Evolutionary conservation across 768 basidiomycete species (phyloP).

Genomic region (Rhodotorula graminis): DNA sequence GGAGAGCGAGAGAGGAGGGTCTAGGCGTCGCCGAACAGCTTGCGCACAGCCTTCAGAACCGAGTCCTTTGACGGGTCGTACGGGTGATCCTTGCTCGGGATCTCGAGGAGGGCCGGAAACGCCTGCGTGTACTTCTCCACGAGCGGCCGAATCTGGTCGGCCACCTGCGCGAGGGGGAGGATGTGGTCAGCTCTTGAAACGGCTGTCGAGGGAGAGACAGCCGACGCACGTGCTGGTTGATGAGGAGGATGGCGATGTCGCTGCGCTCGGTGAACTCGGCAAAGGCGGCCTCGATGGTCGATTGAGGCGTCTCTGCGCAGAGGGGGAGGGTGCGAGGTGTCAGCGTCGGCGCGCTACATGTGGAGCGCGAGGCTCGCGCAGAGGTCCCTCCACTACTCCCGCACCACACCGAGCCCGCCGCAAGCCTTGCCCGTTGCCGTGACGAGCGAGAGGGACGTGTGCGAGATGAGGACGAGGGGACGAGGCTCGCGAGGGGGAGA

Average conservation of each 20-base stretch:
- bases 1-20: not conserved
- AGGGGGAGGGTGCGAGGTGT: not conserved
- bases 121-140: constrained; percentile 94
- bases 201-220: no score
- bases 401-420: no score
- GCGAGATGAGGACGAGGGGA: not conserved
- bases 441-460: not conserved
- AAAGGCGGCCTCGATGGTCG: constrained; percentile 84
- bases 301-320: constrained; percentile 74
- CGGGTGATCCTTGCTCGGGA: constrained; percentile 96
- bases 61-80: constrained; percentile 97
- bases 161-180: constrained; percentile 59
- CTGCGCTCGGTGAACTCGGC: constrained; percentile 89
- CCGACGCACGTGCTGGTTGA: constrained; percentile 87
- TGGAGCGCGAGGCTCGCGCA: not conserved
- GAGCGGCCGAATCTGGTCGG: constrained; percentile 90
- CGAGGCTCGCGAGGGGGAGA: not conserved
- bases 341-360: no score
- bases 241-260: constrained; percentile 91
- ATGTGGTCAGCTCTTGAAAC: not conserved
- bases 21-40: constrained; percentile 76
- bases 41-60: constrained; percentile 91
- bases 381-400: no score
- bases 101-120: constrained; percentile 94
- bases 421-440: not conserved